Base-by-base conservation (phyloP, 192 early-diverging fungal species). In the Entophlyctis luteolus region DNA sequence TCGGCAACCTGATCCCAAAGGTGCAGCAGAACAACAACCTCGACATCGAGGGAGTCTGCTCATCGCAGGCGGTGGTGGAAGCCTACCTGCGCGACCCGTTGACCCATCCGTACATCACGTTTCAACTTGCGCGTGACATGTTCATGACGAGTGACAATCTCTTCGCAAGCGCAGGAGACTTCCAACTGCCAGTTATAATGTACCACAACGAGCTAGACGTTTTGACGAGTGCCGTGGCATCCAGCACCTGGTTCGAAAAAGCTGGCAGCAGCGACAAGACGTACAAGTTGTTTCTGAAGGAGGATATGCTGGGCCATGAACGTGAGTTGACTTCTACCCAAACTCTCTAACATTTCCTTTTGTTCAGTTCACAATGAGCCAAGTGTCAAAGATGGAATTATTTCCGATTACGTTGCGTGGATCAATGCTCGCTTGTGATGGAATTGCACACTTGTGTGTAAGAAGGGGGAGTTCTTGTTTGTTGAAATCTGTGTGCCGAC, bases 361-460 rank as follows among this genome's bases (percentile, higher is more conserved):
- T 34, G 34, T 22, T 42, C 59, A 70, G 68, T 71, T 33, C 70
- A 71, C 54, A 71, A 71, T 49, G 70, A 71, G 34, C 60, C 60
- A 6, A 23, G 52, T 22, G 52, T 65, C 39, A 63, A 65, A 31
- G 37, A 71, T 6, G 14, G 25, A 4, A 53, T 71, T 45, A 46
- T 71, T 27, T 16, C 18, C 28, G 70, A 71, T 18, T 71, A 71
- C 54, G 53, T 62, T 42, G 52, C 34, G 12, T 71, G 70, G 70
- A 71, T 71, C 36, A 6, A 27, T 23, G 60, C n/a, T n/a, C n/a
- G n/a, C n/a, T n/a, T n/a, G n/a, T n/a, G n/a, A n/a, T n/a, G n/a
- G n/a, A n/a, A n/a, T n/a, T n/a, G n/a, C n/a, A n/a, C n/a, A n/a
- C n/a, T n/a, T n/a, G n/a, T n/a, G n/a, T n/a, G n/a, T n/a, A n/a